Percentiles rank a stretch among this genome's conserved stretches.
Conservation (phyloP, 257 asterid species). For the Ocimum tenuiflorum region DNA sequence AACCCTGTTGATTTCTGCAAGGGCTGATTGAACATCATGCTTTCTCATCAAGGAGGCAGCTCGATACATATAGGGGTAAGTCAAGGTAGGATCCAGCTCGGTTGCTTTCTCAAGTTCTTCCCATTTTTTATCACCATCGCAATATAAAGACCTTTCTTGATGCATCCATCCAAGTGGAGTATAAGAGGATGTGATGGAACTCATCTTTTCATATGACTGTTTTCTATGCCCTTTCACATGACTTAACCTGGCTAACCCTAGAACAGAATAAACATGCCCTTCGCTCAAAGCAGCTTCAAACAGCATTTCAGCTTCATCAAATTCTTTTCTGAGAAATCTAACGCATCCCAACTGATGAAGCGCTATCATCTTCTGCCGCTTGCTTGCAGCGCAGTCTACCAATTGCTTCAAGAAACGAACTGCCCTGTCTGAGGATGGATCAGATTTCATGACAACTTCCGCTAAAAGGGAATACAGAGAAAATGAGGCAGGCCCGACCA, state of each 20-base stretch:
- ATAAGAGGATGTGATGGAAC: constrained; percentile 53
- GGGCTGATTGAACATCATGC: constrained; percentile 65
- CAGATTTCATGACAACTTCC: constrained; percentile 67
- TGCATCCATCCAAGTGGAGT: constrained; percentile 94
- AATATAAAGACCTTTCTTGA: constrained; percentile 85
- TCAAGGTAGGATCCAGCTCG: constrained; percentile 86
- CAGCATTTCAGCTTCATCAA: constrained; percentile 55
- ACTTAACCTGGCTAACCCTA: constrained; percentile 73
- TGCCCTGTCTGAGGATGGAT: constrained; percentile 63
- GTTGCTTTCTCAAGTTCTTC: constrained; percentile 81
- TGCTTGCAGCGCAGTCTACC: constrained; percentile 53
- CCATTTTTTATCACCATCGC: constrained; percentile 47
- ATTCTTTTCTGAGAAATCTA: constrained; percentile 60
- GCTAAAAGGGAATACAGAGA: constrained; percentile 74
- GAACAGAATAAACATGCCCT: constrained; percentile 75
- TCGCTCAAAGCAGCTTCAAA: constrained; percentile 66
- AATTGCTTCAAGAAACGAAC: constrained; percentile 59
- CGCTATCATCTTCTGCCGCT: constrained; percentile 65
- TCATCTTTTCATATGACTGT: constrained; percentile 53
- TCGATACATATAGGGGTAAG: constrained; percentile 93
- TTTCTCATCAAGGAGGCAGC: constrained; percentile 92
- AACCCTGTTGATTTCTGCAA: constrained; percentile 72
- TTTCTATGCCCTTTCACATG: constrained; percentile 43
- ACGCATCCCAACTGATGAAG: constrained; percentile 81
- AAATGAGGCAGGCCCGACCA: constrained; percentile 72